Conservation (phyloP, 2,329 filamentous ascomycete species). For the Venturia effusa region DNA sequence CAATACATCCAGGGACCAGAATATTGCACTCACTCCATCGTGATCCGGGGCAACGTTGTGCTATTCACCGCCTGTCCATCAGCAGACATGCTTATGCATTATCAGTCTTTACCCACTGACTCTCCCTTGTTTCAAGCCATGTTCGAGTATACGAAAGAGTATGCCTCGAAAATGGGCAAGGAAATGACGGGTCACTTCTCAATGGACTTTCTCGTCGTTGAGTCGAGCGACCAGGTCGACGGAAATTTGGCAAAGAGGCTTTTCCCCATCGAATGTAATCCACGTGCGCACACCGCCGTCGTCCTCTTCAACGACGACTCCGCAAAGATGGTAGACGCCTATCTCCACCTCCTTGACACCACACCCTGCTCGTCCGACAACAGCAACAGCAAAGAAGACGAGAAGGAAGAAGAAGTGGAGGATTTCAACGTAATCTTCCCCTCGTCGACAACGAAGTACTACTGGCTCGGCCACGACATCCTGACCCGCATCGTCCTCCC, state of each 20-base stretch:
- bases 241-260: conserved; percentile 27
- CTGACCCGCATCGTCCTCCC: conserved; percentile 42
- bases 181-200: conserved; percentile 59
- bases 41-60: conserved; percentile 53
- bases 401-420: neutral
- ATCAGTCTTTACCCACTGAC: conserved; percentile 45
- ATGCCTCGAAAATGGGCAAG: conserved; percentile 39
- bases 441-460: conserved; percentile 29
- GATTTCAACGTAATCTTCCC: neutral
- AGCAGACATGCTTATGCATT: conserved; percentile 54
- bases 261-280: conserved; percentile 63
- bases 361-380: too few relatives aligned
- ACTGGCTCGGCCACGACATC: conserved; percentile 60
- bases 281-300: conserved; percentile 56
- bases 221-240: conserved; percentile 19
- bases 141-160: conserved; percentile 51
- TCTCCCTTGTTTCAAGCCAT: conserved; percentile 48
- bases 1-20: conserved; percentile 55
- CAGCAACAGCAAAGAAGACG: neutral
- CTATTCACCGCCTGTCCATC: conserved; percentile 59
- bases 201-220: conserved; percentile 58
- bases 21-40: conserved; percentile 60
- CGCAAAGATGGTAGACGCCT: conserved; percentile 38
- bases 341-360: conserved; percentile 29
- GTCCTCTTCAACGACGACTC: conserved; percentile 42